Base-by-base conservation (phyloP, 148 eudicot species). In the Chenopodium quinoa region DNA sequence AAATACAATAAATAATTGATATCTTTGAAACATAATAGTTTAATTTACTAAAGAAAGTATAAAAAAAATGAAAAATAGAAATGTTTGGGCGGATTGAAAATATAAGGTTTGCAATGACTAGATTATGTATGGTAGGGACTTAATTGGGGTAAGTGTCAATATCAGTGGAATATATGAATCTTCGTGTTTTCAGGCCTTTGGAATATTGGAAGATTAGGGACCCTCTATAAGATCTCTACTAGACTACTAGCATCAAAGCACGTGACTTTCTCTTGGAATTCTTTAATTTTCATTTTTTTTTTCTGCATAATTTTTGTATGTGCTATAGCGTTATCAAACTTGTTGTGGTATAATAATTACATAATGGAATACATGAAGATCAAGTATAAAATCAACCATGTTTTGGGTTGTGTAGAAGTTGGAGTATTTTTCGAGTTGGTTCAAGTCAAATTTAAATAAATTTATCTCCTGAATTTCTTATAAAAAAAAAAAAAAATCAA, bases 231-330 rank as follows among this genome's bases (percentile, higher is more conserved):
- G 83, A 83, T 84, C 79, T 78, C 77, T 75, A 9, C 71, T 17
- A 40, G 25, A 4, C 72, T 31, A 12, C 32, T 54, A 78, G 75
- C 56, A 81, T 81, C 89, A 74, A 67, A 85, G 74, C 92, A 81
- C 84, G 90, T 88, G 89, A 88, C 85, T 73, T 64, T 72, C 73
- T 32, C 78, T 85, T 89, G 85, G 82, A 71, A 40, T 62, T 78
- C 20, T 63, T 71, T 68, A 3, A 22, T 64, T 64, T n/a, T 22
- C 0, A 64, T 64, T 64, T n/a, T 22, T 0, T 64, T 64, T 64
- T 64, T 22, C 13, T 64, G 11, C 68, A 6, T 7, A n/a, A 65
- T 12, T 56, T 54, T 56, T 56, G 22, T 2, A 14, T 56, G 16
- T 13, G 17, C 17, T 56, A 16, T 56, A 16, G 5, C 2, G 5